phyloP scores from a whole-genome alignment of 192 early-diverging fungal species.

The Entomortierella beljakovae region DNA sequence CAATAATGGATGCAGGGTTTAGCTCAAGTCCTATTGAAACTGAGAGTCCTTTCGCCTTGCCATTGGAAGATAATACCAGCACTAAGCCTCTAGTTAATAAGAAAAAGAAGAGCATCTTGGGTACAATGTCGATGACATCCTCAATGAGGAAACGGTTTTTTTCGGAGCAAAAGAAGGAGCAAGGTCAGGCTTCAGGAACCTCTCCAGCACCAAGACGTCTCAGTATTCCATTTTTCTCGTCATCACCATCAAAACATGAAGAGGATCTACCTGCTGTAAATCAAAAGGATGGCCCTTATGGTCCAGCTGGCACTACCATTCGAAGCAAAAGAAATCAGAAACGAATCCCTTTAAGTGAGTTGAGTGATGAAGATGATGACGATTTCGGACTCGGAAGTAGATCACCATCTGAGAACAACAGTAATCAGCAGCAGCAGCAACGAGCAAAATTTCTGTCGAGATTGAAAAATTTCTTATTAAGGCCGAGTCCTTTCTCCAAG shows the following conservation, averaged over 20 bases:
- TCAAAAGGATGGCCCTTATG: constrained; percentile 13
- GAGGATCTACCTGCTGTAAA: background rate
- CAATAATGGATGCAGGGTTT: background rate
- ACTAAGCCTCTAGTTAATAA: background rate
- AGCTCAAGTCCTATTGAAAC: constrained; percentile 12
- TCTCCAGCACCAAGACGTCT: background rate
- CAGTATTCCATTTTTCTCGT: constrained; percentile 7
- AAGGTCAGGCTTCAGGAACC: background rate
- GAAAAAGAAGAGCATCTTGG: constrained; percentile 38
- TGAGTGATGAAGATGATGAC: constrained; percentile 26
- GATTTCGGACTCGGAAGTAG: background rate
- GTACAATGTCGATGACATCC: constrained; percentile 45
- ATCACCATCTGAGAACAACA: background rate
- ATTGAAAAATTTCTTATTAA: constrained; percentile 33
- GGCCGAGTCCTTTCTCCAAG: constrained; percentile 33
- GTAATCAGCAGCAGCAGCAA: constrained; percentile 9
- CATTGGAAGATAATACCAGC: constrained; percentile 7
- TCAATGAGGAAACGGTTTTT: constrained; percentile 48
- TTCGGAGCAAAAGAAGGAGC: constrained; percentile 46
- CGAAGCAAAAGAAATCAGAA: constrained; percentile 9
- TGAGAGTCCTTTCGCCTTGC: background rate
- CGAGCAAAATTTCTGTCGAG: constrained; percentile 36
- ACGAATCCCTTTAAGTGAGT: constrained; percentile 9
- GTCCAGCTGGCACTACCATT: constrained; percentile 12
- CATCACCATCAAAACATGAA: background rate